phyloP scores from a whole-genome alignment of 495 filamentous ascomycete species.

The Aspergillus egyptiacus region DNA sequence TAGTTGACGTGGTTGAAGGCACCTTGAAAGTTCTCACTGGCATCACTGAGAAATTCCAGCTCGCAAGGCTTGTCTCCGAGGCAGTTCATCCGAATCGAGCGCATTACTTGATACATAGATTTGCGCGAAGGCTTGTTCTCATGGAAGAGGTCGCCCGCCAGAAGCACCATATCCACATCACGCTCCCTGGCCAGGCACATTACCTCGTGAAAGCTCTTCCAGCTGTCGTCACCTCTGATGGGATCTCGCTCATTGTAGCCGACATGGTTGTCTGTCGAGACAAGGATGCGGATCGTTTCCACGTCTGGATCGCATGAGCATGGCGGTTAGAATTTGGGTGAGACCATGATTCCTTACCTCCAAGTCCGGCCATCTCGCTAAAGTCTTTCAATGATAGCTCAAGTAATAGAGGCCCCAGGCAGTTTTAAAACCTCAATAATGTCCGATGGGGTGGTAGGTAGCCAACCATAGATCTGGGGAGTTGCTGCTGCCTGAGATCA shows the following conservation, averaged over 20 bases:
- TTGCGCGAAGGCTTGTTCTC: slow-evolving; percentile 98
- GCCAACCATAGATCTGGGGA: neutral
- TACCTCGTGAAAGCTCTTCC: slow-evolving; percentile 92
- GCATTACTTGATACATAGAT: slow-evolving; percentile 95
- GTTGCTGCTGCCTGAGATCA: slow-evolving; percentile 2
- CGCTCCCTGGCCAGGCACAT: slow-evolving; percentile 82
- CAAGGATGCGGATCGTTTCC: slow-evolving; percentile 91
- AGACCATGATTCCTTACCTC: slow-evolving; percentile 17
- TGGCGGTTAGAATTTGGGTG: neutral
- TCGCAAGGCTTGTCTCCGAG: slow-evolving; percentile 93
- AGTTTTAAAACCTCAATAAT: neutral
- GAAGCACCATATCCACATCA: slow-evolving; percentile 94
- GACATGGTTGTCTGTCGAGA: slow-evolving; percentile 95
- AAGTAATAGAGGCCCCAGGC: too few species aligned
- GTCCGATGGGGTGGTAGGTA: slow-evolving; percentile 1
- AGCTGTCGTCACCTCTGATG: slow-evolving; percentile 92
- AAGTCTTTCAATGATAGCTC: too few species aligned
- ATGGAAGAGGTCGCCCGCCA: slow-evolving; percentile 94
- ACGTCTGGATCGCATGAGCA: slow-evolving; percentile 44
- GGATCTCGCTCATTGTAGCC: slow-evolving; percentile 91
- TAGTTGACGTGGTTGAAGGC: slow-evolving; percentile 94
- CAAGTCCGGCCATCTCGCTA: slow-evolving; percentile 24
- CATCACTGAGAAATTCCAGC: slow-evolving; percentile 90
- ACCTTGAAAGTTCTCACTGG: slow-evolving; percentile 76
- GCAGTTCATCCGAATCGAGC: slow-evolving; percentile 85